A percentile compares a stretch with the other conserved stretches of the same genome.
phyloP scores from a whole-genome alignment of 257 asterid genomes.

The Voacanga thouarsii region DNA sequence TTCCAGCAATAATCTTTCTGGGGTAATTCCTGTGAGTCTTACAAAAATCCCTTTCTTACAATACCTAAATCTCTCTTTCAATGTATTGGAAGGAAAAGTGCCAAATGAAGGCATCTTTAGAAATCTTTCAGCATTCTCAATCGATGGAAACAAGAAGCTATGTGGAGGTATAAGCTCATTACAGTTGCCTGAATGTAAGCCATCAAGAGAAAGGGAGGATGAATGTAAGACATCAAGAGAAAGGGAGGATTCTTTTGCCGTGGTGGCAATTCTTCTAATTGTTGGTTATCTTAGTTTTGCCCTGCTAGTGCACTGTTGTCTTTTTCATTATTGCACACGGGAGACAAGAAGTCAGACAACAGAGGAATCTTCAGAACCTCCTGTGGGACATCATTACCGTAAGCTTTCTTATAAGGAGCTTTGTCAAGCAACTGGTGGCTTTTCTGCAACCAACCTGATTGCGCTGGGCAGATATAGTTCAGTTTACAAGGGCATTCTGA shows the following conservation, averaged over 20 bases:
- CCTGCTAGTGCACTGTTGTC: not conserved
- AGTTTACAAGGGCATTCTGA: slow-evolving; percentile 25
- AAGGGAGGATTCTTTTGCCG: not conserved
- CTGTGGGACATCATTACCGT: not conserved
- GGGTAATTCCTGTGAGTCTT: not conserved
- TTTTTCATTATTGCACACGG: not conserved
- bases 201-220: not conserved
- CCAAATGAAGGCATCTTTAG: slow-evolving; percentile 5
- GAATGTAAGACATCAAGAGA: too few relatives aligned
- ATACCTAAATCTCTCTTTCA: slow-evolving; percentile 9
- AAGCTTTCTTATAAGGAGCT: slow-evolving; percentile 10
- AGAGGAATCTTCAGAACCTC: not conserved
- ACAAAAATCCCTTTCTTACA: not conserved
- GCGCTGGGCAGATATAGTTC: slow-evolving; percentile 24
- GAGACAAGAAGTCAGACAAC: not conserved
- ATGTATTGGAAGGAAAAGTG: slow-evolving; percentile 11
- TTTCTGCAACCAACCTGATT: slow-evolving; percentile 16
- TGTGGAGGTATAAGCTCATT: slow-evolving; percentile 11
- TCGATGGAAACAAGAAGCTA: slow-evolving; percentile 7
- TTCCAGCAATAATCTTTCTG: slow-evolving; percentile 9
- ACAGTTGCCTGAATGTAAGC: not conserved
- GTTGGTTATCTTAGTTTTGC: not conserved
- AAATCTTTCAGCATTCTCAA: not conserved
- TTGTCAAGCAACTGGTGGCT: not conserved
- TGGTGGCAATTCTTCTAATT: not conserved